phyloP scores from a whole-genome alignment of 495 filamentous ascomycete species.

The Niebla homalea region DNA sequence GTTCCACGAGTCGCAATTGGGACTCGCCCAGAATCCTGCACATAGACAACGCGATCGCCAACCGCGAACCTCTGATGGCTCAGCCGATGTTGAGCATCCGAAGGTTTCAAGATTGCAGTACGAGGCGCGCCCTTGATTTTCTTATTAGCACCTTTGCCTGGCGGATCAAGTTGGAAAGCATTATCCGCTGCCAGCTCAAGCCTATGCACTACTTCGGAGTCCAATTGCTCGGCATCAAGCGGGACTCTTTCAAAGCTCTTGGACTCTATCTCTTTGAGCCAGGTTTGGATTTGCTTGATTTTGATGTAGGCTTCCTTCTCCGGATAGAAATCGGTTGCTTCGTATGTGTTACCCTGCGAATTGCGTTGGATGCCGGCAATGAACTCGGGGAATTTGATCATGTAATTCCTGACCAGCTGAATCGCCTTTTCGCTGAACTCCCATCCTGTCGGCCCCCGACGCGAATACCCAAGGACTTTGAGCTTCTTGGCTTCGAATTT shows the following conservation, averaged over 20 bases:
- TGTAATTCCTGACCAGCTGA: constrained; percentile 69
- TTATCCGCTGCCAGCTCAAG: constrained; percentile 67
- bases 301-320: constrained; percentile 48
- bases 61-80: constrained; percentile 72
- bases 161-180: constrained; percentile 35
- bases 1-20: constrained; percentile 88
- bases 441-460: constrained; percentile 73
- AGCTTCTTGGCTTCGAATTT: constrained; percentile 93
- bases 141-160: constrained; percentile 28
- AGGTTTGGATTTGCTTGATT: constrained; percentile 78
- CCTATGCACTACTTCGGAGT: constrained; percentile 71
- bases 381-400: constrained; percentile 89
- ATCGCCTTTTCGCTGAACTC: constrained; percentile 85
- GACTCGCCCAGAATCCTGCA: constrained; percentile 84
- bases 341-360: constrained; percentile 56
- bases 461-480: constrained; percentile 93
- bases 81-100: constrained; percentile 82
- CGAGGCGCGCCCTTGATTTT: constrained; percentile 69
- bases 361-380: constrained; percentile 72
- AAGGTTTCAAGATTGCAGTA: constrained; percentile 74
- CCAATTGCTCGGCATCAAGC: constrained; percentile 87
- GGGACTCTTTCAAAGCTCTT: constrained; percentile 89
- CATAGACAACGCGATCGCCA: constrained; percentile 86
- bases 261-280: constrained; percentile 80
- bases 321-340: constrained; percentile 78